Base-by-base conservation (phyloP, 371 early-diverging fungal genomes). In the Capillidium heterosporum region DNA sequence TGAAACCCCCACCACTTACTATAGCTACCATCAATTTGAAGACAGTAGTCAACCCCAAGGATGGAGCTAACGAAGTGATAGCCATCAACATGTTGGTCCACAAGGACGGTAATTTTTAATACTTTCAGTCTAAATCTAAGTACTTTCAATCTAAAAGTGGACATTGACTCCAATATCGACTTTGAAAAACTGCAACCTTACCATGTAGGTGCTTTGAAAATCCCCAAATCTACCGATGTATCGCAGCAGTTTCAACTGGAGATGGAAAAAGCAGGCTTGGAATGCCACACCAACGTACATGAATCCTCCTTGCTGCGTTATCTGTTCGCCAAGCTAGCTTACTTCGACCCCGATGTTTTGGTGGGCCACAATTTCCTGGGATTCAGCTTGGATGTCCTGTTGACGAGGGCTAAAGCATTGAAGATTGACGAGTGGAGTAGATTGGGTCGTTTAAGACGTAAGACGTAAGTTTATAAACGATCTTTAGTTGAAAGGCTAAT, bases 321-420 rank as follows among this genome's bases (percentile, higher is more conserved):
- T 57, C 59, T 89, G 42, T 62, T 83, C 61, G 89, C 91, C 2
- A 70, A 73, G 19, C 73, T 97, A 32, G 77, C 84, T 43, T 64
- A 71, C 39, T 47, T 64, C 17, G 98, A 98, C 63, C 97, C 97
- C 0, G 98, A 98, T 69, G 75, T 98, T 0, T 67, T 95, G 54
- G 85, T 94, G n/a, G 95, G 96, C 26, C 98, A 98, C 71, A 95
- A 96, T 63, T 85, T 95, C 70, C 71, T 86, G 53, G 91, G 89
- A 8, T 89, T 92, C 62, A 93, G 88, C 61, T 72, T 98, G 42
- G 92, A 91, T 57, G 83, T 95, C 8, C 68, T 98, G 2, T 66
- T 96, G 47, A 87, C 88, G 63, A 83, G 98, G n/a, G 84, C 96
- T 88, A 89, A 90, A 58, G 73, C 68, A 7, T 69, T 78, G 23